Base-by-base conservation (phyloP, 495 filamentous ascomycete species). In the Beverwykella pulmonaria region DNA sequence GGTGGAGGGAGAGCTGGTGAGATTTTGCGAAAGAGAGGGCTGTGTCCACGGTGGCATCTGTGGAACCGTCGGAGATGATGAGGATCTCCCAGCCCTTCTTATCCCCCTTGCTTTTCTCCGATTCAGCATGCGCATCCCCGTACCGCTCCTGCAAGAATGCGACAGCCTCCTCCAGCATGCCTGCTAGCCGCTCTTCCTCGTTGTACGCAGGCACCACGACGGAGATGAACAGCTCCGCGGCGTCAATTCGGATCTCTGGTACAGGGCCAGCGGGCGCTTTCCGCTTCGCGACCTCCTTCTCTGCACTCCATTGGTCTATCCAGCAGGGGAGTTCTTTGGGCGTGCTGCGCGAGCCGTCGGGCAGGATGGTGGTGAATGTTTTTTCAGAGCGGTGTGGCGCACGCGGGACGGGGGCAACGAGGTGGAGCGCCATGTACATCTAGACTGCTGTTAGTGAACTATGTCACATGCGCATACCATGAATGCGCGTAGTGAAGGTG, bases 131-230 rank as follows among this genome's bases (percentile, higher is more conserved):
- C 44, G 59, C 63, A 25, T 84, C 85, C 14, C 91, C 90, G 74
- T 93, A 95, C 61, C 84, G 82, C 15, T 79, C 74, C 75, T 94
- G 87, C 7, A 98, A 82, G 76, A 92, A 95, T 56, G 87, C 87
- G 55, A 97, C 88, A 15, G 96, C 92, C 77, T 98, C 94, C 67
- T 92, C 87, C 19, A 99, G 81, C 84, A 96, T 96, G 9, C 86
- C 86, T 7, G 83, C 80, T 20, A 99, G 81, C 15, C 94, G 86
- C 60, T 90, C 83, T 68, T 91, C 86, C 69, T 99, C 94, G 75
- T 99, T 98, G 81, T 91, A 99, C 6, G 94, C 94, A 0, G 94
- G 94, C 52, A 98, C 88, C 2, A 98, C 91, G 2, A 98, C 86
- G 57, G 89, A 93, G 81, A 98, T 86, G 74, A 85, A 85, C 9